A percentile compares a stretch with the other conserved stretches of the same genome.
These are phyloP conservation scores for Talaromyces sp. DNA, from an alignment of 2,329 filamentous ascomycete genomes.

Conservation along the genomic window DNA sequence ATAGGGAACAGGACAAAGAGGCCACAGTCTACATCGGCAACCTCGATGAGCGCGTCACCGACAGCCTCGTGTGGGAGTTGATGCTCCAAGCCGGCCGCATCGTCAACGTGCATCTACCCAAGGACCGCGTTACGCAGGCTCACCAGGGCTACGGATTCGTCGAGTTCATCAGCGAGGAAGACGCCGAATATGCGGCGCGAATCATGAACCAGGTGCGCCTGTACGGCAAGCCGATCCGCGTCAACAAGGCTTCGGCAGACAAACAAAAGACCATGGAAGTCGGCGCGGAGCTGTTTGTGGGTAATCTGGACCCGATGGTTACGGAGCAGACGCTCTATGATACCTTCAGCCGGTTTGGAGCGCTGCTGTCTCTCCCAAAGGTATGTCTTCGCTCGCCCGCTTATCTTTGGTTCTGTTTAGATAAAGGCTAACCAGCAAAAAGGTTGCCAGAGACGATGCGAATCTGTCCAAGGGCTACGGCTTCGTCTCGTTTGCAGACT, in stretches of 20 bases:
- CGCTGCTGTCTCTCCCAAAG: conserved; percentile 78
- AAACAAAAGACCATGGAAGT: conserved; percentile 92
- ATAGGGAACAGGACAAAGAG: conserved; percentile 96
- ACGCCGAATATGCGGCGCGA: conserved; percentile 92
- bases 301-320: conserved; percentile 89
- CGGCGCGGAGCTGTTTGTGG: conserved; percentile 93
- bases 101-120: conserved; percentile 95
- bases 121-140: conserved; percentile 92
- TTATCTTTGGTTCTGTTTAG: background rate
- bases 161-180: conserved; percentile 91
- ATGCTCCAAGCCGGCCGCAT: conserved; percentile 98
- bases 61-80: conserved; percentile 89
- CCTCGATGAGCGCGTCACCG: conserved; percentile 90
- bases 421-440: background rate
- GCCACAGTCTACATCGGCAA: conserved; percentile 97
- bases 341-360: conserved; percentile 88
- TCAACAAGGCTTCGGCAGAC: conserved; percentile 91
- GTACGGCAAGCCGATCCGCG: conserved; percentile 89
- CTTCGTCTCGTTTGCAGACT: conserved; percentile 88
- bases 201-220: conserved; percentile 95
- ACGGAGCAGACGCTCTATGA: conserved; percentile 96
- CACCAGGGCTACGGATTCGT: conserved; percentile 99
- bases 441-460: conserved; percentile 76
- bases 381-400: conserved; percentile 38
- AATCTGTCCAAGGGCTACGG: conserved; percentile 92